Percentiles rank a stretch among this genome's conserved stretches.
Evolutionary conservation across 345 rosid species (phyloP).

Genomic region (Diplotaxis tenuifolia): DNA sequence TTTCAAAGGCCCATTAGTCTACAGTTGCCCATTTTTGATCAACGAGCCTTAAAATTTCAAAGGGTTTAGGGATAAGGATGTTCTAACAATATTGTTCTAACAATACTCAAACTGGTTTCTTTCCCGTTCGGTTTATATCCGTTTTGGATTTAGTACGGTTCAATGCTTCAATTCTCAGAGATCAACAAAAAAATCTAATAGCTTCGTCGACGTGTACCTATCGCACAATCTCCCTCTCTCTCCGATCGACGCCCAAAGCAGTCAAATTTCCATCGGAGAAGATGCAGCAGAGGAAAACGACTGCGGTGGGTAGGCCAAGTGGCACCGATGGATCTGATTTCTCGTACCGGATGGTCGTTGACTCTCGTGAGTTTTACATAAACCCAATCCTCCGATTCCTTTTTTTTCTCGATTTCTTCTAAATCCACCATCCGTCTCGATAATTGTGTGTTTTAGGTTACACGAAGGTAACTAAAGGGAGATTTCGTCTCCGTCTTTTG

Average conservation of each 20-base stretch:
- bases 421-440: not conserved
- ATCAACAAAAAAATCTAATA: not conserved
- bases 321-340: conserved; percentile 91
- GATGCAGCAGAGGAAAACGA: conserved; percentile 47
- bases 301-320: conserved; percentile 37
- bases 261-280: conserved; percentile 11
- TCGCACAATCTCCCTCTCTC: not conserved
- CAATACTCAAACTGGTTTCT: no score
- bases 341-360: conserved; percentile 86
- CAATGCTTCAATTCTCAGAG: not conserved
- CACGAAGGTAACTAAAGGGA: conserved; percentile 36
- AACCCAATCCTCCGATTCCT: not conserved
- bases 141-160: not conserved
- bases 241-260: not conserved
- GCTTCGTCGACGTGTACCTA: not conserved
- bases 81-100: no score
- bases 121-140: not conserved
- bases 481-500: conserved; percentile 37
- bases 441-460: no score
- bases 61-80: no score
- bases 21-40: no score
- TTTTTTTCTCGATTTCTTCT: not conserved
- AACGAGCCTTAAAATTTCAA: no score
- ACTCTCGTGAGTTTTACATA: conserved; percentile 57
- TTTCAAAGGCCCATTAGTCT: no score